These are phyloP conservation scores for Effrenium voratum DNA, from an alignment of 73 alveolate species.

Conservation along the genomic window DNA sequence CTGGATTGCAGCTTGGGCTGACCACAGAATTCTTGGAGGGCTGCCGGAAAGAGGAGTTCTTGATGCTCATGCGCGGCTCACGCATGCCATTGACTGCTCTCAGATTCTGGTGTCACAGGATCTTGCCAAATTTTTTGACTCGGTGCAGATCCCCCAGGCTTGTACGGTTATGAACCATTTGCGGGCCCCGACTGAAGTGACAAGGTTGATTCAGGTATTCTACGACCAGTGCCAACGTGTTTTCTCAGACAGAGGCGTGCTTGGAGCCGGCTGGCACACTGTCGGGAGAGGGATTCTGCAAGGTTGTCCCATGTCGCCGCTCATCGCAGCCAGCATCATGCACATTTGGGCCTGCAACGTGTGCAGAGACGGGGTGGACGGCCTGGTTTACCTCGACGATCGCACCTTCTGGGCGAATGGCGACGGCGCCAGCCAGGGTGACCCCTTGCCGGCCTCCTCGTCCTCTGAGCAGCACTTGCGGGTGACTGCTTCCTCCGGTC, in stretches of 20 bases:
- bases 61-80: not conserved
- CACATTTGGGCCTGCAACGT: not conserved
- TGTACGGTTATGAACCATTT: not conserved
- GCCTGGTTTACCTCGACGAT: conserved; percentile 3
- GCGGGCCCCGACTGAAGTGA: not conserved
- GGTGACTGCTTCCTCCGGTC: too few relatives aligned
- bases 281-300: not conserved
- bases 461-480: too few relatives aligned
- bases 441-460: too few relatives aligned
- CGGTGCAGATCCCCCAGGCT: not conserved
- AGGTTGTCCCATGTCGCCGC: not conserved
- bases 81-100: not conserved
- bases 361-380: not conserved
- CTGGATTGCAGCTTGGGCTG: conserved; percentile 6
- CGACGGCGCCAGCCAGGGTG: too few relatives aligned
- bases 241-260: not conserved
- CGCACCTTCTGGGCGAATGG: not conserved
- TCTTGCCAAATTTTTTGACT: not conserved
- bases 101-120: not conserved
- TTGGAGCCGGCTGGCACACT: not conserved
- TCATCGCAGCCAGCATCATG: not conserved
- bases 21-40: not conserved
- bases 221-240: not conserved
- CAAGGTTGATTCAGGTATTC: not conserved
- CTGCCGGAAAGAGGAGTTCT: not conserved